phyloP scores from a whole-genome alignment of 306 rosid genomes.

The Cyclanthera cordifolia region DNA sequence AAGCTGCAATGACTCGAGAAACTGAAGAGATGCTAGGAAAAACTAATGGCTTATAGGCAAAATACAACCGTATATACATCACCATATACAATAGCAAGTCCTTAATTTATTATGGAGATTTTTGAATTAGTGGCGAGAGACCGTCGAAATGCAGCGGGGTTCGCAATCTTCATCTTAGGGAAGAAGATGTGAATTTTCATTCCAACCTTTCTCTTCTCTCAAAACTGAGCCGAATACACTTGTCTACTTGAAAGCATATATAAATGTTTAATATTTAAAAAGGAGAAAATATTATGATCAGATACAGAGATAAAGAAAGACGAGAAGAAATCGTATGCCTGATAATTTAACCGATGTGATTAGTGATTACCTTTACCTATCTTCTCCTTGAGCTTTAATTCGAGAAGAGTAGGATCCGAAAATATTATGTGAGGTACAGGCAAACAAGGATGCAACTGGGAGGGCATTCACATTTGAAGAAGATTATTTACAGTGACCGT shows the following conservation, averaged over 20 bases:
- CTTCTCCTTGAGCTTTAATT: constrained; percentile 4
- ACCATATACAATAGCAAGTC: constrained; percentile 8
- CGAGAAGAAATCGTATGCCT: not conserved
- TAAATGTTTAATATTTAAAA: not conserved
- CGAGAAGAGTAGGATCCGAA: not conserved
- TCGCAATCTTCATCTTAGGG: not conserved
- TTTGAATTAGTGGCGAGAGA: not conserved
- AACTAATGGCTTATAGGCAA: not conserved
- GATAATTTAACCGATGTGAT: not conserved
- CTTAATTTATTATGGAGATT: not conserved
- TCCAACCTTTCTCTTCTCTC: not conserved
- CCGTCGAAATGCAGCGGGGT: not conserved
- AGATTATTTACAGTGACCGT: constrained; percentile 92
- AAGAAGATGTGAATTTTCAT: constrained; percentile 2
- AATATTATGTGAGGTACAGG: not conserved
- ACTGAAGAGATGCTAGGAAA: not conserved
- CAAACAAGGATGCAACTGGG: not conserved
- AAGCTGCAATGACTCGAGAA: constrained; percentile 4
- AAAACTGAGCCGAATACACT: constrained; percentile 4
- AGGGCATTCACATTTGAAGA: constrained; percentile 65
- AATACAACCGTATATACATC: not conserved
- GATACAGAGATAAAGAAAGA: not conserved
- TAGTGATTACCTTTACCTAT: not conserved
- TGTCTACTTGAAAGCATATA: constrained; percentile 9
- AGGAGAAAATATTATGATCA: not conserved